Evolutionary conservation across 2,329 filamentous ascomycete species (phyloP), one percentile per base, ranked within the genome.

Genomic region (Botrytis porri): DNA sequence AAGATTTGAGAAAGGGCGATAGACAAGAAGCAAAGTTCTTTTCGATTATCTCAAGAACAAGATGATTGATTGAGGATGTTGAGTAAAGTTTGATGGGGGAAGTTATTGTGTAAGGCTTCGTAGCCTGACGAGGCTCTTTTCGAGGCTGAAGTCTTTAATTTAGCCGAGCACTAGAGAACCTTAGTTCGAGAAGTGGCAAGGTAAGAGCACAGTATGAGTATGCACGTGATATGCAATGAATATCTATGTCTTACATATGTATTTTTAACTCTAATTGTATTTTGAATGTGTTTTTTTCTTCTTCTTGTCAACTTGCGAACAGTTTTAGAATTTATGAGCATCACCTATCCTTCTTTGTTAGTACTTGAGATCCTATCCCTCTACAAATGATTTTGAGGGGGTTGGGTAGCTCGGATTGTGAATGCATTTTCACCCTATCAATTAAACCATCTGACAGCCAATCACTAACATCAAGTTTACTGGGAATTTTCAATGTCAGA

Each of bases 21-120:
- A n/a, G 41, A 61, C 32, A 10, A 41, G 65, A 60, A 37, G 54
- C 54, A 54, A 61, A 37, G 63, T 41, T 41, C 32, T 69, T 69
- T 41, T 18, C 39, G 25, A 51, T 69, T 72, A 41, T 72, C 22
- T 25, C 35, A 51, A 48, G 41, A 43, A 29, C 43, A 29, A 32
- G 51, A 72, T 72, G 32, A 69, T 72, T 72, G 63, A 72, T 72
- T 51, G 63, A 35, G n/a, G 37, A 37, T 25, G 37, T 45, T 69
- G 29, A 41, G 32, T 37, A 9, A 39, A 37, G 32, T 18, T 61
- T 69, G 63, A 67, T 39, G 37, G 51, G 51, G 32, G 70, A 69
- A 69, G 63, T 72, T 72, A 45, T 57, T 60, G 63, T 72, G 63
- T 72, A 72, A 72, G 70, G 70, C 70, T 72, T 71, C 60, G 70